Conservation (phyloP, 306 rosid genomes). For the Quercus bicolor region DNA sequence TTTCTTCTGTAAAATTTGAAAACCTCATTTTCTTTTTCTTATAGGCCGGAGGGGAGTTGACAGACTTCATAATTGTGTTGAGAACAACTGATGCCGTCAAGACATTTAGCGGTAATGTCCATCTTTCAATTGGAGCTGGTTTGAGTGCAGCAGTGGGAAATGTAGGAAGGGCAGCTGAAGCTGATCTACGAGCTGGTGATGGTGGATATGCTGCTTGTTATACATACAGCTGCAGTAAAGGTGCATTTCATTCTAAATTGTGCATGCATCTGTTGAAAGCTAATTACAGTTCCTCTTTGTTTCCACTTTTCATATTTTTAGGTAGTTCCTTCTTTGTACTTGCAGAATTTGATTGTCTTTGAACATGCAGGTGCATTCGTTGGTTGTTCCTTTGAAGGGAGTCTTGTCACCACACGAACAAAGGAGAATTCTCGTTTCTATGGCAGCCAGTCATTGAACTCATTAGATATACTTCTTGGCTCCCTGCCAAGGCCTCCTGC, state of each 20-base stretch:
- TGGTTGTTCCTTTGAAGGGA: slow-evolving; percentile 93
- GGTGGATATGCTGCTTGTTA: slow-evolving; percentile 94
- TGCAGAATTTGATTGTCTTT: slow-evolving; percentile 2
- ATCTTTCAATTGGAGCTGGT: slow-evolving; percentile 90
- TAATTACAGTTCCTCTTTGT: background rate
- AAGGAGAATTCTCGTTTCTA: slow-evolving; percentile 72
- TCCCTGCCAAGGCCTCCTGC: slow-evolving; percentile 92
- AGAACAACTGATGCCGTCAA: slow-evolving; percentile 78
- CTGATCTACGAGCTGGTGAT: slow-evolving; percentile 95
- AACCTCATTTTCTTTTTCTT: background rate
- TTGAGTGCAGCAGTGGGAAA: slow-evolving; percentile 89
- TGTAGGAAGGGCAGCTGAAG: slow-evolving; percentile 85
- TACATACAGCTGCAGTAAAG: slow-evolving; percentile 95
- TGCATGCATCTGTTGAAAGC: background rate
- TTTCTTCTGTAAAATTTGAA: slow-evolving; percentile 16
- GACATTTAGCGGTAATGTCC: slow-evolving; percentile 75
- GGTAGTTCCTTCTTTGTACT: background rate
- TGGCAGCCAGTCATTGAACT: slow-evolving; percentile 71
- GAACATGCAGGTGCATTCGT: slow-evolving; percentile 81
- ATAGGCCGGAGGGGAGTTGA: slow-evolving; percentile 96
- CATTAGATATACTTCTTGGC: slow-evolving; percentile 78
- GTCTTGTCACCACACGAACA: slow-evolving; percentile 65
- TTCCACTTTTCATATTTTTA: background rate
- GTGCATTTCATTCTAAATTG: slow-evolving; percentile 23
- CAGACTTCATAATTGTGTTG: slow-evolving; percentile 82